Evolutionary conservation across 192 early-diverging fungal species (phyloP).

Genomic region (Coemansia erecta): DNA sequence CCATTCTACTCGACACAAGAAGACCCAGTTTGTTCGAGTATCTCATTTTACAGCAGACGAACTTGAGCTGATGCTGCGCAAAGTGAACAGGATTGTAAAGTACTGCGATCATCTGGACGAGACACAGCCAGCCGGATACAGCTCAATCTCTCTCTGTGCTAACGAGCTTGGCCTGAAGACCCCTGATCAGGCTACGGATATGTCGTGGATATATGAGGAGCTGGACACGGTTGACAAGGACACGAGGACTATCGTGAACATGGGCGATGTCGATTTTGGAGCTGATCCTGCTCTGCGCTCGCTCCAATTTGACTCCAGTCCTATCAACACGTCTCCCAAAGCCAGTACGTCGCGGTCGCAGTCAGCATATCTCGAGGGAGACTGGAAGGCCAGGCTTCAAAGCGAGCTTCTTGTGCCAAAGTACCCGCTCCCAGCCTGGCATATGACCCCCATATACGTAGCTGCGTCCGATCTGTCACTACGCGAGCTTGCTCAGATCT

Average conservation of each 20-base stretch:
- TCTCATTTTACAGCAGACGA: slow-evolving; percentile 34
- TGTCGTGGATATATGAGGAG: slow-evolving; percentile 18
- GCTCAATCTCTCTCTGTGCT: slow-evolving; percentile 40
- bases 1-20: slow-evolving; percentile 24
- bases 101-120: slow-evolving; percentile 36
- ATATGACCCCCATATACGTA: slow-evolving; percentile 20
- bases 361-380: slow-evolving; percentile 22
- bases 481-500: slow-evolving; percentile 33
- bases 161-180: slow-evolving; percentile 18
- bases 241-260: slow-evolving; percentile 26
- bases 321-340: neutral
- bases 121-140: slow-evolving; percentile 28
- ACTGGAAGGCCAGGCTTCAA: slow-evolving; percentile 20
- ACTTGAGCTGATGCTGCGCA: slow-evolving; percentile 41
- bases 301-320: neutral
- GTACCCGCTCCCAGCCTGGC: slow-evolving; percentile 12
- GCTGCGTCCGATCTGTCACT: slow-evolving; percentile 18
- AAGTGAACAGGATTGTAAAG: slow-evolving; percentile 32
- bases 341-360: slow-evolving; percentile 24
- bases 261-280: slow-evolving; percentile 35
- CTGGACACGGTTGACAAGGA: slow-evolving; percentile 32
- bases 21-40: slow-evolving; percentile 31
- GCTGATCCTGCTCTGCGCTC: slow-evolving; percentile 11
- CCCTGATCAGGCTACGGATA: slow-evolving; percentile 12
- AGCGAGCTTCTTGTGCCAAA: neutral